A percentile compares a stretch with the other conserved stretches of the same genome.
These are phyloP conservation scores for Knufia fluminis DNA, from an alignment of 2,329 filamentous ascomycete genomes.

Conservation along the genomic window DNA sequence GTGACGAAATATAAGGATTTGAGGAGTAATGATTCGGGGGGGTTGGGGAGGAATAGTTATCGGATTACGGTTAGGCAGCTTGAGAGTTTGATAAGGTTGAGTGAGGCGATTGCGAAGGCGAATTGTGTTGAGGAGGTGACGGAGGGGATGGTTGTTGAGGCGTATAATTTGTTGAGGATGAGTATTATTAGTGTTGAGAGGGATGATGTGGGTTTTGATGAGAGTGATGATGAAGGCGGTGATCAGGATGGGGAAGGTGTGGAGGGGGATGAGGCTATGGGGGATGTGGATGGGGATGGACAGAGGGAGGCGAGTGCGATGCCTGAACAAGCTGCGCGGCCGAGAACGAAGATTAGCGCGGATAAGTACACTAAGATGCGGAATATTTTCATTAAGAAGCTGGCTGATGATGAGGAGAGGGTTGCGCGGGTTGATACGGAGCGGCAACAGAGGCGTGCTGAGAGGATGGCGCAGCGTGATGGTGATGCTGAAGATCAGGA, in stretches of 20 bases:
- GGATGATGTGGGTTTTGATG: conserved; percentile 90
- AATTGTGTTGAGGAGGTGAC: conserved; percentile 91
- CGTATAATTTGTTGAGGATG: conserved; percentile 80
- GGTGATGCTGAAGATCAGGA: not conserved
- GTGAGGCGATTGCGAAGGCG: conserved; percentile 95
- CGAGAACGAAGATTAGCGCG: conserved; percentile 75
- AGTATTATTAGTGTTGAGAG: conserved; percentile 97
- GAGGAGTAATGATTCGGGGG: conserved; percentile 82
- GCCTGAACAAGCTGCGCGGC: conserved; percentile 31
- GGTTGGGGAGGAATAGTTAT: conserved; percentile 89
- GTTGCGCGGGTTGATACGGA: conserved; percentile 51
- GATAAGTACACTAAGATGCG: conserved; percentile 91
- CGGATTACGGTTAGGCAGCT: conserved; percentile 94
- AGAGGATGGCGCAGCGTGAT: not conserved
- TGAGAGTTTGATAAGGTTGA: conserved; percentile 89
- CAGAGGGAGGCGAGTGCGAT: conserved; percentile 30
- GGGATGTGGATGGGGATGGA: conserved; percentile 36
- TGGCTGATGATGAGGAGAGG: conserved; percentile 68
- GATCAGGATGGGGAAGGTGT: conserved; percentile 34
- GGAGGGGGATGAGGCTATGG: conserved; percentile 42
- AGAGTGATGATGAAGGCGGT: conserved; percentile 56
- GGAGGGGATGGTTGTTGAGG: conserved; percentile 77
- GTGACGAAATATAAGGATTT: conserved; percentile 95
- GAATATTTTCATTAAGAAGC: conserved; percentile 70
- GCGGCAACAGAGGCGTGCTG: not conserved